A percentile compares a stretch with the other conserved stretches of the same genome.
Evolutionary conservation across 768 basidiomycete species (phyloP).

Genomic region (Cystoderma amianthinum): DNA sequence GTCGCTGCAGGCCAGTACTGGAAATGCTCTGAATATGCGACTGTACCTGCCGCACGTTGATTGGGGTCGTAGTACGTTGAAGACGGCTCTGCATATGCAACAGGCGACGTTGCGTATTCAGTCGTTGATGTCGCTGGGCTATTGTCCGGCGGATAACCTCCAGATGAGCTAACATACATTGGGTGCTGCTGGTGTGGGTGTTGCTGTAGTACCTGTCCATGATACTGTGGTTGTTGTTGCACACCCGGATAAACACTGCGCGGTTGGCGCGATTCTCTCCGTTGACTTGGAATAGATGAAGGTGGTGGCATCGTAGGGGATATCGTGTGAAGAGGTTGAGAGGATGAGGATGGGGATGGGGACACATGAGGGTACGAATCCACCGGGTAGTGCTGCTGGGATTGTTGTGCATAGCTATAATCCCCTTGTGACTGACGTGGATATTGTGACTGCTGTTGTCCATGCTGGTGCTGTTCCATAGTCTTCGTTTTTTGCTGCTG

Average conservation of each 20-base stretch:
- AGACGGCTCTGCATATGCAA: conserved; percentile 6
- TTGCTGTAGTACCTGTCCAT: conserved; percentile 5
- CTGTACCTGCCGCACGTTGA: conserved; percentile 1
- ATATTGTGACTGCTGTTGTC: conserved; percentile 12
- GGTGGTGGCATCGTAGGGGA: conserved; percentile 6
- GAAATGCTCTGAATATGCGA: not conserved
- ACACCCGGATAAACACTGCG: conserved; percentile 15
- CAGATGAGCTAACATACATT: not conserved
- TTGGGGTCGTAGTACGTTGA: conserved; percentile 2
- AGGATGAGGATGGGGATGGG: not conserved
- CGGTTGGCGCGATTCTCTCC: conserved; percentile 8
- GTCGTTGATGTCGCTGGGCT: not conserved
- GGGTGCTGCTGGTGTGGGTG: not conserved
- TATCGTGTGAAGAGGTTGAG: not conserved
- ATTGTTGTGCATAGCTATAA: conserved; percentile 9
- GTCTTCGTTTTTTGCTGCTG: conserved; percentile 8
- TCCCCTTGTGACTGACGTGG: conserved; percentile 14
- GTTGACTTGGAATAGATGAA: not conserved
- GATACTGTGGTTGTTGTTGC: conserved; percentile 13
- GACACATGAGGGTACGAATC: not conserved
- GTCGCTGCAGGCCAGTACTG: not conserved
- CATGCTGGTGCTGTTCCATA: conserved; percentile 8
- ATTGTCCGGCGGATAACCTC: not conserved
- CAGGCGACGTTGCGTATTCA: not conserved
- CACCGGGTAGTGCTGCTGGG: conserved; percentile 10